Conservation (phyloP, 495 filamentous ascomycete genomes). For the Hyaloscypha hepaticicola region DNA sequence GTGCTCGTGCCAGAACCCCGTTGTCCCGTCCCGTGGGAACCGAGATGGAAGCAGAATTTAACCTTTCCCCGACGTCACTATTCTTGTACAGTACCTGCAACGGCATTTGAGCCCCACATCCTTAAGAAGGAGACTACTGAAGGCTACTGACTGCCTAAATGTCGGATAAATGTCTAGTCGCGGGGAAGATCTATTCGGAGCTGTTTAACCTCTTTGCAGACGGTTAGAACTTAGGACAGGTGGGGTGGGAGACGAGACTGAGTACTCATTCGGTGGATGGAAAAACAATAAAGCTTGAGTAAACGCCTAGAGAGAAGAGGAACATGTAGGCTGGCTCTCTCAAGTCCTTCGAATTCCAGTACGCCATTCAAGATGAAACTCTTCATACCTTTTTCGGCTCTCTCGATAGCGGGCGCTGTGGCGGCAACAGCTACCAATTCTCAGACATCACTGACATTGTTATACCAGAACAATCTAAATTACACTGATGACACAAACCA, state of each 20-base stretch:
- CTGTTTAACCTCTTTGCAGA: background rate
- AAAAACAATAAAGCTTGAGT: background rate
- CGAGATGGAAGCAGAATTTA: background rate
- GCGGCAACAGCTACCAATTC: background rate
- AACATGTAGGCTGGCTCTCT: background rate
- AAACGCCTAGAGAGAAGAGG: background rate
- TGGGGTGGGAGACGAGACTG: background rate
- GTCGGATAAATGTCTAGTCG: background rate
- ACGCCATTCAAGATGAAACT: background rate
- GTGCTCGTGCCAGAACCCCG: background rate
- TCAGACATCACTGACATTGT: conserved; percentile 38
- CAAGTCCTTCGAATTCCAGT: background rate
- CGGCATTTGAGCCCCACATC: background rate
- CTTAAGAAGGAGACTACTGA: background rate
- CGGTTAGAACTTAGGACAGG: too few species aligned
- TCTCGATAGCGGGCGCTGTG: background rate
- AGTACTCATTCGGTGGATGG: background rate
- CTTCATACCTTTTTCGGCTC: background rate
- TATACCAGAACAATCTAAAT: conserved; percentile 52
- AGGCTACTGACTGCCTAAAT: background rate
- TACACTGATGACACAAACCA: conserved; percentile 46
- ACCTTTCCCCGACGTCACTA: background rate
- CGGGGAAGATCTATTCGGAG: background rate
- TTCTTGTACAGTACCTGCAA: background rate
- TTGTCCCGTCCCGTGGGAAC: background rate